Conservation (phyloP, 2,329 filamentous ascomycete species). For the Ceratocystis colombiana region DNA sequence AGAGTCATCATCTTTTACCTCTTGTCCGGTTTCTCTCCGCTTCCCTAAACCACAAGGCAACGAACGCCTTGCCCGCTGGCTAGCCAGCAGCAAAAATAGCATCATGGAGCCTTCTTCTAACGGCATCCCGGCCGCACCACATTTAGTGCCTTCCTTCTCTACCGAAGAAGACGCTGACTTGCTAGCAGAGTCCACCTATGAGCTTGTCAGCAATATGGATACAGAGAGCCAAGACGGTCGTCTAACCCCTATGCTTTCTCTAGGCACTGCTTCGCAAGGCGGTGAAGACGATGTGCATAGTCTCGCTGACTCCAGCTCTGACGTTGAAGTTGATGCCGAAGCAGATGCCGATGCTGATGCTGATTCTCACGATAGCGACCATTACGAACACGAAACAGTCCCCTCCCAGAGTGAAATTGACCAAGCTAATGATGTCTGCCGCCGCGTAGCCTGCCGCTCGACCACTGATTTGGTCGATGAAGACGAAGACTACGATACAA, state of each 20-base stretch:
- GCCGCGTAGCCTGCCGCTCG: conserved; percentile 16
- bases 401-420: conserved; percentile 20
- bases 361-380: not conserved
- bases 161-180: conserved; percentile 37
- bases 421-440: conserved; percentile 15
- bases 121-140: conserved; percentile 4
- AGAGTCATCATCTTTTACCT: conserved; percentile 20
- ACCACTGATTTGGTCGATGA: conserved; percentile 20
- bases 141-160: conserved; percentile 28
- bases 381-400: conserved; percentile 21
- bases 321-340: conserved; percentile 12
- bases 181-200: conserved; percentile 45
- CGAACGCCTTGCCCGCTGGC: conserved; percentile 48
- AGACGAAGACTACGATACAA: conserved; percentile 22
- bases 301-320: conserved; percentile 36
- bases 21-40: conserved; percentile 43
- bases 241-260: conserved; percentile 33
- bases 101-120: conserved; percentile 37
- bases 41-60: conserved; percentile 49
- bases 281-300: conserved; percentile 37
- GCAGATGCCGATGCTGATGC: not conserved
- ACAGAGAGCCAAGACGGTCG: conserved; percentile 43
- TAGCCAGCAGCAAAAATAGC: conserved; percentile 48
- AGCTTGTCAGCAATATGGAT: conserved; percentile 46
- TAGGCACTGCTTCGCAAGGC: conserved; percentile 38